Percentiles rank a stretch among this genome's conserved stretches.
Evolutionary conservation across 768 basidiomycete species (phyloP).

Genomic region (Dioszegia hungarica): DNA sequence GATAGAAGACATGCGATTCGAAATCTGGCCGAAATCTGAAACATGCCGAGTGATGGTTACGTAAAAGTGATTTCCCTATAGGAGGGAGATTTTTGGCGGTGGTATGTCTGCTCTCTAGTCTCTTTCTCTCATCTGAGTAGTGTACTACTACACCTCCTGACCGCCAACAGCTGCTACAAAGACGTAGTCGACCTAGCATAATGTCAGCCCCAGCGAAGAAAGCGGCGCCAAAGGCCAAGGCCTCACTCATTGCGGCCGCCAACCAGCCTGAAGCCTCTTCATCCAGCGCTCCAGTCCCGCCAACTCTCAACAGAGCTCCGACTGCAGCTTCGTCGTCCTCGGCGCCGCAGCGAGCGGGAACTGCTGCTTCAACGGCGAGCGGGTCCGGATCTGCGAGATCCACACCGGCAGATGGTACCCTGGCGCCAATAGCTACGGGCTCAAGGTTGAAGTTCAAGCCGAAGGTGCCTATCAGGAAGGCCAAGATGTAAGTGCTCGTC

Average conservation of each 20-base stretch:
- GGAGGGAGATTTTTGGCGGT: too few relatives aligned
- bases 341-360: background rate
- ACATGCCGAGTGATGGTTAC: background rate
- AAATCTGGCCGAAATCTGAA: background rate
- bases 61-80: too few relatives aligned
- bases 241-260: constrained; percentile 7
- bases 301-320: background rate
- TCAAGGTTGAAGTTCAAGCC: constrained; percentile 43
- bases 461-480: constrained; percentile 28
- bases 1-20: background rate
- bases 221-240: constrained; percentile 1
- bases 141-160: too few relatives aligned
- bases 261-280: background rate
- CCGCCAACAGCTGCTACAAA: too few relatives aligned
- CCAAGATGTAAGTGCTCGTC: constrained; percentile 27
- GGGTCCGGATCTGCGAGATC: constrained; percentile 3
- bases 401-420: constrained; percentile 1
- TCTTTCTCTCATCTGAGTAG: too few relatives aligned
- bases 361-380: background rate
- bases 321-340: background rate
- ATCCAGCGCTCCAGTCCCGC: background rate
- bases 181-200: too few relatives aligned
- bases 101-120: too few relatives aligned
- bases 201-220: constrained; percentile 1
- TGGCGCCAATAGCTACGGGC: background rate